These are phyloP conservation scores for Domatiomyces catenatus DNA, from an alignment of 2,329 filamentous ascomycete genomes.

Conservation along the genomic window DNA sequence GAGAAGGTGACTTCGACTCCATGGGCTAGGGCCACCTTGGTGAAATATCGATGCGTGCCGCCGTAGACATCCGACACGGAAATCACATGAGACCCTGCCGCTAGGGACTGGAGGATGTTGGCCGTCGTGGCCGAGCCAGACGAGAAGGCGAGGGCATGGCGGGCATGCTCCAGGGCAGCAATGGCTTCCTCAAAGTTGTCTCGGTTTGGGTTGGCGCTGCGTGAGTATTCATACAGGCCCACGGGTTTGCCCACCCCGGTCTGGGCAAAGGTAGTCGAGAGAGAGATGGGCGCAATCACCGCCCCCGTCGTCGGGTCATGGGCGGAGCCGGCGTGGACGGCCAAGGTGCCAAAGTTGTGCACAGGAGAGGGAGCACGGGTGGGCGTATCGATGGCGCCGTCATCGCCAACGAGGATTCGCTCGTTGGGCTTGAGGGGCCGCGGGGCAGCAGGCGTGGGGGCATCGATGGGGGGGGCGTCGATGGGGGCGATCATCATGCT, in stretches of 20 bases:
- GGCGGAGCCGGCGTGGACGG: conserved; percentile 82
- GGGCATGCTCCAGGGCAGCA: conserved; percentile 80
- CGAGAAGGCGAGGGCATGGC: conserved; percentile 83
- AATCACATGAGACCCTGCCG: conserved; percentile 80
- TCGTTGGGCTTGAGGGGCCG: conserved; percentile 14
- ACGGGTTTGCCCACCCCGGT: conserved; percentile 72
- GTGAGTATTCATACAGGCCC: conserved; percentile 81
- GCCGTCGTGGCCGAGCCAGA: conserved; percentile 91
- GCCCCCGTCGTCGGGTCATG: conserved; percentile 85
- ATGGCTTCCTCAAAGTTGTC: conserved; percentile 87
- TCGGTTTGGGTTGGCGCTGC: conserved; percentile 87
- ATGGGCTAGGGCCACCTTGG: conserved; percentile 87
- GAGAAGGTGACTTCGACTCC: conserved; percentile 91
- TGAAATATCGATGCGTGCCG: conserved; percentile 97
- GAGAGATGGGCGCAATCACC: conserved; percentile 90
- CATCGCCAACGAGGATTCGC: conserved; percentile 21
- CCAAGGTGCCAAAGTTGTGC: conserved; percentile 77
- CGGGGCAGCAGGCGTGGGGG: conserved; percentile 4
- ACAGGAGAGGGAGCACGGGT: conserved; percentile 57
- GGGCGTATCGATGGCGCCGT: conserved; percentile 54
- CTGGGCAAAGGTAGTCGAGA: conserved; percentile 95
- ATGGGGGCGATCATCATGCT: neutral
- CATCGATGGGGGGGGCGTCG: neutral
- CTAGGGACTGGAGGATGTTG: conserved; percentile 80
- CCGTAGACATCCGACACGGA: conserved; percentile 97